Base-by-base conservation (phyloP, 192 early-diverging fungal genomes). In the Allomyces macrogynus region DNA sequence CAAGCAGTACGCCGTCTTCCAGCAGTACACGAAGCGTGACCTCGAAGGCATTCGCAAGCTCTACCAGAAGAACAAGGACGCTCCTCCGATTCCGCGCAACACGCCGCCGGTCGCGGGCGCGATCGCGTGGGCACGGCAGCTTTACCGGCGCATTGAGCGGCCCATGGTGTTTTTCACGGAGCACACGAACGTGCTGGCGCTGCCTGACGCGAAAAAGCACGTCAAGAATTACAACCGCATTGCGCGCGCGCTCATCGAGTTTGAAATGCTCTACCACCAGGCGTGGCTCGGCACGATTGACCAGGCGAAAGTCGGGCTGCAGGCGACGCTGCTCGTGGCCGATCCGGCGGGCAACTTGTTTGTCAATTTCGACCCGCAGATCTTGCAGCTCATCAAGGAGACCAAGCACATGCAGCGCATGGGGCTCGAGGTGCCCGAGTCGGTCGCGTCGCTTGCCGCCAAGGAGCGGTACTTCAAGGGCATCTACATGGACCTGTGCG, bases 311-410 rank as follows among this genome's bases (percentile, higher is more conserved):
- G 81, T 79, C 32, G 82, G 79, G 11, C 70, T 84, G 24, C 82
- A 84, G 65, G 82, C 81, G 10, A 83, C 82, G 5, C 70, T 84
- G 10, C 70, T 84, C 14, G 82, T 83, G 12, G 65, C 76, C 24
- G 76, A 82, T 60, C 62, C 77, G 14, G 79, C 80, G 23, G 78
- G 81, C 23, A 69, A 89, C 68, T 80, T 99, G 8, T 80, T 80
- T 62, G 83, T 99, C 67, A 95, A 92, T 70, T 99, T 98, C 73
- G 95, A 99, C 68, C 75, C 82, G 1, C 89, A 93, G 72, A 84
- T 92, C 65, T 90, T 99, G 64, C 88, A 91, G 1, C 75, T 99
- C 62, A 98, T 98, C 79, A 99, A 99, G 76, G 97, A 99, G 74
- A 93, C 98, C 25, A 83, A 93, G 40, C 90, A 98, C 72, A 75